Evolutionary conservation across 768 basidiomycete species (phyloP).

Genomic region (Fomitopsis pulvina): DNA sequence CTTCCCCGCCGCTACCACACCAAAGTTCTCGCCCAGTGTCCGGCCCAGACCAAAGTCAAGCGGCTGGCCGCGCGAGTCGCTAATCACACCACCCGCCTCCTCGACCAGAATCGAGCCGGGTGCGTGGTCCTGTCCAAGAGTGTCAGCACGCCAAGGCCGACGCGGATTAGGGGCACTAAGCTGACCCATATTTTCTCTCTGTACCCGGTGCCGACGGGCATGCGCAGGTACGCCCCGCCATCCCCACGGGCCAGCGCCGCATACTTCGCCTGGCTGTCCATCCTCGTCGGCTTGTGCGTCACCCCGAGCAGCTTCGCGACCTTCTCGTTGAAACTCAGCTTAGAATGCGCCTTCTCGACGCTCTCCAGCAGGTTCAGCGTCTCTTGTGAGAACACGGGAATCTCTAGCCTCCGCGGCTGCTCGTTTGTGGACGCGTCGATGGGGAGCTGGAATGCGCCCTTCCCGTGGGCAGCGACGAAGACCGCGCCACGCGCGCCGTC

Average conservation of each 20-base stretch:
- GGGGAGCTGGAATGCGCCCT: slow-evolving; percentile 72
- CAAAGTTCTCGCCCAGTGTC: slow-evolving; percentile 80
- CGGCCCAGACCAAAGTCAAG: slow-evolving; percentile 86
- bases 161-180: background rate
- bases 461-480: slow-evolving; percentile 81
- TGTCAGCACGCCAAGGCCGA: background rate
- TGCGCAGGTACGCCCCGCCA: slow-evolving; percentile 74
- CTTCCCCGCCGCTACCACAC: slow-evolving; percentile 77
- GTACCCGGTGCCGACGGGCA: slow-evolving; percentile 76
- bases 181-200: slow-evolving; percentile 94
- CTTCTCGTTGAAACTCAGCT: slow-evolving; percentile 73
- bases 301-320: slow-evolving; percentile 66
- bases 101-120: slow-evolving; percentile 77
- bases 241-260: slow-evolving; percentile 81
- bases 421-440: slow-evolving; percentile 42
- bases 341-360: slow-evolving; percentile 86
- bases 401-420: slow-evolving; percentile 42
- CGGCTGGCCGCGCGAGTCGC: slow-evolving; percentile 69
- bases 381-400: slow-evolving; percentile 42
- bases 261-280: slow-evolving; percentile 98
- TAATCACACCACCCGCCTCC: slow-evolving; percentile 87
- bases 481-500: slow-evolving; percentile 64
- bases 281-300: slow-evolving; percentile 59
- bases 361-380: slow-evolving; percentile 78
- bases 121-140: slow-evolving; percentile 69